Evolutionary conservation across 371 early-diverging fungal species (phyloP).

Genomic region (Blakeslea trispora): DNA sequence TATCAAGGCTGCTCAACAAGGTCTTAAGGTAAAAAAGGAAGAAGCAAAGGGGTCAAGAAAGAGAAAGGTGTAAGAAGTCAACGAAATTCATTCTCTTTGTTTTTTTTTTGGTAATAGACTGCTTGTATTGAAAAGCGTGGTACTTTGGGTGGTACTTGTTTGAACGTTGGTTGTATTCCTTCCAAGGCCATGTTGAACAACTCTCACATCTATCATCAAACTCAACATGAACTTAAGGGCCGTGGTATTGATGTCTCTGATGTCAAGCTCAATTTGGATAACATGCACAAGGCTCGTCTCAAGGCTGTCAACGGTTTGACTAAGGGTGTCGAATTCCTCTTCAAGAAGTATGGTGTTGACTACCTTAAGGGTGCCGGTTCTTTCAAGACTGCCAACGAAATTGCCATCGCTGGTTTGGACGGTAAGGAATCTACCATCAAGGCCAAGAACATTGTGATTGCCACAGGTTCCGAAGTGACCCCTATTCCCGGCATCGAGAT

Average conservation of each 20-base stretch:
- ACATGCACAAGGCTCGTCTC: constrained; percentile 91
- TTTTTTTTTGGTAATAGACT: constrained; percentile 71
- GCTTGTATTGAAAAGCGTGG: constrained; percentile 97
- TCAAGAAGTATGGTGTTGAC: constrained; percentile 96
- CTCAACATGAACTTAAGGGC: constrained; percentile 87
- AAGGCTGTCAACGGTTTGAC: constrained; percentile 90
- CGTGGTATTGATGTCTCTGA: constrained; percentile 93
- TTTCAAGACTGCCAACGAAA: constrained; percentile 75
- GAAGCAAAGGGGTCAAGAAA: neutral
- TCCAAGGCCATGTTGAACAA: constrained; percentile 98
- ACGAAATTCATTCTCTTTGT: too few species aligned
- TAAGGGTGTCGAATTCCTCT: constrained; percentile 90
- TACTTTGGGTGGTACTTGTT: constrained; percentile 95
- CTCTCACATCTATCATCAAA: constrained; percentile 94
- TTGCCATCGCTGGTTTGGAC: constrained; percentile 80
- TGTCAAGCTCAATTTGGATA: constrained; percentile 81
- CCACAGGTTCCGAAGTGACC: constrained; percentile 96
- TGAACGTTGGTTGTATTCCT: constrained; percentile 98
- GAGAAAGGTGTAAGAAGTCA: too few species aligned
- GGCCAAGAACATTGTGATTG: constrained; percentile 96
- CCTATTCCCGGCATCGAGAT: constrained; percentile 92
- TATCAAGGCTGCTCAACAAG: constrained; percentile 97
- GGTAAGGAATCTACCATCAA: constrained; percentile 70
- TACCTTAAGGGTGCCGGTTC: constrained; percentile 93
- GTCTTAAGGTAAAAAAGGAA: constrained; percentile 77